Evolutionary conservation across 2,329 filamentous ascomycete genomes (phyloP), one percentile per base, ranked within the genome.

Genomic region (Ophiosphaerella korrae): DNA sequence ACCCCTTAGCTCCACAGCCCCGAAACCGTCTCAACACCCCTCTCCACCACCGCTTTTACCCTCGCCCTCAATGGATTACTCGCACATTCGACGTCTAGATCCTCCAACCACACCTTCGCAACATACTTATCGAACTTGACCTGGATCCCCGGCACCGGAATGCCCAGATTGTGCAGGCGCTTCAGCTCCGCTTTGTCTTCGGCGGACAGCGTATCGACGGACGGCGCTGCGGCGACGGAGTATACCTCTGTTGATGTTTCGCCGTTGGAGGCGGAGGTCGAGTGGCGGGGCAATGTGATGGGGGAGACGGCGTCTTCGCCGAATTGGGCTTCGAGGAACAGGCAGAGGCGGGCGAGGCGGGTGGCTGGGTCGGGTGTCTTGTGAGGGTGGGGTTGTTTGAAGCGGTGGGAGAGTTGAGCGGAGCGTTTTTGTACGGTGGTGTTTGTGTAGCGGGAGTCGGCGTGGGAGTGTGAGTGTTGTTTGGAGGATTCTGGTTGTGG

Each of bases 251-350:
- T 16, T 34, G 48, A 34, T n/a, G 48, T 34, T 3, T 41, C 18
- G 21, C 48, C 23, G 32, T 34, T n/a, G 21, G 50, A 14, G 34
- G 59, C 26, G 77, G 63, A 52, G 6, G 75, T 57, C 0, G 79
- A 77, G 2, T 85, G 72, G 72, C 86, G 83, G 52, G 77, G 91
- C 77, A 67, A 77, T 18, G 87, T 82, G 59, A 97, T 89, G 4
- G 93, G 92, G 0, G 83, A 80, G 49, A 97, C 86, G 52, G 90
- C 88, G 57, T 94, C 88, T 29, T 85, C 81, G 55, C 94, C 94
- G 69, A 99, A 99, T 73, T 99, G 94, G 2, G 92, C 90, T 78
- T 99, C 94, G 12, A 99, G 87, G 78, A 99, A 96, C 85, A 96
- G 90, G 76, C 95, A 88, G 16, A 99, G 85, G 31, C 93, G 87